phyloP scores from a whole-genome alignment of 148 eudicot species.

The Limonium bicolor region DNA sequence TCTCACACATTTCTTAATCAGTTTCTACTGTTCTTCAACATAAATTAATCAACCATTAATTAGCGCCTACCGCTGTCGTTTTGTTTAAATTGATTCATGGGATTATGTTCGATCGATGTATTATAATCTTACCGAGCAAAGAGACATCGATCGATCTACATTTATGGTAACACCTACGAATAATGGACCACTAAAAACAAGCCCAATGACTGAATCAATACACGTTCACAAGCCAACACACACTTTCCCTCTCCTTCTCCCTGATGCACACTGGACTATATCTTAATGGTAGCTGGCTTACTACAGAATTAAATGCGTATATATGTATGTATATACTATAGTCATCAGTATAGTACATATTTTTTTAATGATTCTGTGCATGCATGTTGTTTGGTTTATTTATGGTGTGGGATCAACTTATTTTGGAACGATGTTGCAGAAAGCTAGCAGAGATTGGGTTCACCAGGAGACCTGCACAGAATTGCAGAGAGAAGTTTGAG shows the following conservation, averaged over 20 bases:
- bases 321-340: constrained; percentile 6
- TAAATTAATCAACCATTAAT: no score
- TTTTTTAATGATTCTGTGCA: background rate
- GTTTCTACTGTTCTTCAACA: no score
- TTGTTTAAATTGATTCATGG: background rate
- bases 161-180: background rate
- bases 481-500: constrained; percentile 75
- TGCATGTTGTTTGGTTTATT: constrained; percentile 12
- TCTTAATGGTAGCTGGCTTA: background rate
- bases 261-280: background rate
- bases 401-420: constrained; percentile 15
- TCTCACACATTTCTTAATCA: no score
- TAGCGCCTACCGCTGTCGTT: background rate
- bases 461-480: constrained; percentile 56
- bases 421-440: constrained; percentile 26
- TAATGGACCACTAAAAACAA: constrained; percentile 6
- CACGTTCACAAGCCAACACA: background rate
- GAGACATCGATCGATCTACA: no score
- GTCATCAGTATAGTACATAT: background rate
- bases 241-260: background rate
- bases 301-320: background rate
- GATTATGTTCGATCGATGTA: background rate
- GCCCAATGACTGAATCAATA: no score
- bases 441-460: constrained; percentile 68
- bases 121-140: background rate